Evolutionary conservation across 306 rosid genomes (phyloP).

Genomic region (Hippophae gyantsensis): DNA sequence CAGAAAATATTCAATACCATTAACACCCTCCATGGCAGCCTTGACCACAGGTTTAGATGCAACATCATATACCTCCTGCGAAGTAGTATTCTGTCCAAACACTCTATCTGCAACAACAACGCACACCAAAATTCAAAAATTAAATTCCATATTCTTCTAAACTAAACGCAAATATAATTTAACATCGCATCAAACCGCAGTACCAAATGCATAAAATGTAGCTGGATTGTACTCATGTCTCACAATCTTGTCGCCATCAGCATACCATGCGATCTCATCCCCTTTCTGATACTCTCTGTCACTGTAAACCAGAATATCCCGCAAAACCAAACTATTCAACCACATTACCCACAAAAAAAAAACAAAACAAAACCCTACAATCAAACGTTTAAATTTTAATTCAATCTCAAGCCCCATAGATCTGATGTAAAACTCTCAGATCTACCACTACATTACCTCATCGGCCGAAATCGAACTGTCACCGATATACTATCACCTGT

Average conservation of each 20-base stretch:
- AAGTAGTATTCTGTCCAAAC: slow-evolving; percentile 73
- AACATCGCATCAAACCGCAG: slow-evolving; percentile 7
- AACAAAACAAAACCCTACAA: slow-evolving; percentile 12
- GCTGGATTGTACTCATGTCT: slow-evolving; percentile 87
- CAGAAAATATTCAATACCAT: slow-evolving; percentile 40
- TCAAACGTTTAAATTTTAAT: slow-evolving; percentile 19
- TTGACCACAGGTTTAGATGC: slow-evolving; percentile 95
- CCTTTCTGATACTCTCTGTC: slow-evolving; percentile 96
- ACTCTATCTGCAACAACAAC: slow-evolving; percentile 73
- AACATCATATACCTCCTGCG: slow-evolving; percentile 87
- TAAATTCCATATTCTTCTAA: slow-evolving; percentile 16
- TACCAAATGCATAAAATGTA: slow-evolving; percentile 95
- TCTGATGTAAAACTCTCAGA: slow-evolving; percentile 53
- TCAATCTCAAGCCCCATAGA: slow-evolving; percentile 28
- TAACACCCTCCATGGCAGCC: slow-evolving; percentile 98
- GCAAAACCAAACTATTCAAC: slow-evolving; percentile 20
- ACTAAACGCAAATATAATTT: slow-evolving; percentile 8
- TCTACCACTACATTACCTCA: slow-evolving; percentile 90
- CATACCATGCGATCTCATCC: slow-evolving; percentile 92
- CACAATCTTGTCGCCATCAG: slow-evolving; percentile 89
- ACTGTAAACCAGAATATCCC: slow-evolving; percentile 44
- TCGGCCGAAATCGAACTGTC: slow-evolving; percentile 94
- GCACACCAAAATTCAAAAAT: slow-evolving; percentile 23
- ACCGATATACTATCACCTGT: slow-evolving; percentile 89
- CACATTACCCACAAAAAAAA: slow-evolving; percentile 16